Evolutionary conservation across 495 filamentous ascomycete genomes (phyloP), one percentile per base, ranked within the genome.

Genomic region (Tuber indicum): DNA sequence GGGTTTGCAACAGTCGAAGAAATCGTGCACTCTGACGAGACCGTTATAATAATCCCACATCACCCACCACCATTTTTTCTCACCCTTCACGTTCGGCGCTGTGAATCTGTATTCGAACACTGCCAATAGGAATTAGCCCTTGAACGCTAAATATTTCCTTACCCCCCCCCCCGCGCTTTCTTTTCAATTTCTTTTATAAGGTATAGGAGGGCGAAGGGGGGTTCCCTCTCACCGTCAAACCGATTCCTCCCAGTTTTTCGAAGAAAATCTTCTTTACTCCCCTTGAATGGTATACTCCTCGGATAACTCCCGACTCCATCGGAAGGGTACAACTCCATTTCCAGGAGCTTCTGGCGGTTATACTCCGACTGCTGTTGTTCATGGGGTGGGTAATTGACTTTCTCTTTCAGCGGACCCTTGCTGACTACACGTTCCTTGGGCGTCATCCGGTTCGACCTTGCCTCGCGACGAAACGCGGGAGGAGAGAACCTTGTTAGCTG

Each of bases 1-100:
- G 83, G 95, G 94, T 75, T 90, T 90, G 76, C 89, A 90, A 81
- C 92, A 93, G 82, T 97, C 97, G 88, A 99, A 98, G 82, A 99
- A 92, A 66, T 93, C 92, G 9, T 96, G 98, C 82, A 95, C 94
- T 76, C 94, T 90, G 73, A 98, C 95, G 42, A 97, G 91, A n/a
- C 96, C 96, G 75, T 94, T 90, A 77, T 94, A 94, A 84, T 97
- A 97, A 84, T 99, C 96, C 96, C 96, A 99, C 90, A 97, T 93
- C 41, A 99, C 90, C 10, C 87, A 89, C 86, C 93, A 94, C 72
- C 87, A 84, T 77, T 87, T 88, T 9, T 90, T 89, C 58, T 93
- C 88, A 17, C 86, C 90, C 10, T 91, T 91, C 39, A 91, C 83
- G 81, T 89, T 89, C 86, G 76, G 74, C 8, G 81, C 81, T 73